These are phyloP conservation scores for Breviolum minutum DNA, from an alignment of 73 alveolate genomes.

Conservation along the genomic window DNA sequence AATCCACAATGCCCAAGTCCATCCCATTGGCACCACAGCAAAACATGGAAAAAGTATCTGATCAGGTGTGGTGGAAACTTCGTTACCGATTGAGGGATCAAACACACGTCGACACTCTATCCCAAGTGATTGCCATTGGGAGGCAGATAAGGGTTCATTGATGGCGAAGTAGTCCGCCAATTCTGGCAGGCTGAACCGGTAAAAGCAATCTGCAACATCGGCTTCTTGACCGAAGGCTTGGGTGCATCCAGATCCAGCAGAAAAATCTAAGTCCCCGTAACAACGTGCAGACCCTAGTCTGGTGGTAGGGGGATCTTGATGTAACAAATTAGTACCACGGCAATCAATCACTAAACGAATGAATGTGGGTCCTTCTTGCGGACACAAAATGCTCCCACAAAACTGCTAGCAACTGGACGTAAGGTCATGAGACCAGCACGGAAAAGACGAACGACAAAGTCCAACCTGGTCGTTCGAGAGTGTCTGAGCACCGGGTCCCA, in stretches of 20 bases:
- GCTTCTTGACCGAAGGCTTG: conserved; percentile 27
- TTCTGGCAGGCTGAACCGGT: not conserved
- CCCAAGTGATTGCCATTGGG: not conserved
- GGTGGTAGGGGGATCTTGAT: conserved; percentile 21
- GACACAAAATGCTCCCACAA: conserved; percentile 19
- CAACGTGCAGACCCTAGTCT: conserved; percentile 5
- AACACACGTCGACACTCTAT: not conserved
- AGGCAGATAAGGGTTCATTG: not conserved
- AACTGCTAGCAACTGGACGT: not conserved
- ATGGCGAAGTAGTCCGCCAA: conserved; percentile 22
- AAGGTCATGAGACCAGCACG: not conserved
- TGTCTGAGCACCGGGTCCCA: conserved; percentile 8
- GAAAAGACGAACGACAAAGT: not conserved
- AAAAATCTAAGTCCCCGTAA: not conserved
- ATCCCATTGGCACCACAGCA: conserved; percentile 27
- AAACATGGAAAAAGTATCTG: not conserved
- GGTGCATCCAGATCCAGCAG: not conserved
- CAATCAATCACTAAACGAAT: conserved; percentile 39
- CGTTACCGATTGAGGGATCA: not conserved
- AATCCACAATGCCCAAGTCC: conserved; percentile 29
- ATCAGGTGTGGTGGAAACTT: no score
- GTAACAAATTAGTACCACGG: not conserved
- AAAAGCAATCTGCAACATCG: conserved; percentile 35
- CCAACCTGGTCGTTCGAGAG: not conserved
- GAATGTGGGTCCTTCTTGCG: conserved; percentile 10